A percentile compares a stretch with the other conserved stretches of the same genome.
phyloP scores from a whole-genome alignment of 768 basidiomycete genomes.

The Amyloporia xantha region DNA sequence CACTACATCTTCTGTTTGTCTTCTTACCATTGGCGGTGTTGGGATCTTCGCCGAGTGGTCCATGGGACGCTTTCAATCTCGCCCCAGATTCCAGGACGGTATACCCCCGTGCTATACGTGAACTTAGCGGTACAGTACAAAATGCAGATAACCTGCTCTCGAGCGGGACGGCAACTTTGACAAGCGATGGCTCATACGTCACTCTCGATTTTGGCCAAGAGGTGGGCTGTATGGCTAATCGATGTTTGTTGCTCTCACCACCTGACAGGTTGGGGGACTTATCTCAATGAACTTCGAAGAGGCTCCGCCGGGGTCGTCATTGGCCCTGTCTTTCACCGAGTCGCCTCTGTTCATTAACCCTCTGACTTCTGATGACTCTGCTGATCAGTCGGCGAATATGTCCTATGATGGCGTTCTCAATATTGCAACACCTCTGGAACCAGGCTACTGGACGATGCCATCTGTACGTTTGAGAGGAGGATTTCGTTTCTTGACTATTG shows the following conservation, averaged over 20 bases:
- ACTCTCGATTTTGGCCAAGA: constrained; percentile 52
- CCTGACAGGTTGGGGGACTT: constrained; percentile 44
- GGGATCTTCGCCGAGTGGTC: constrained; percentile 42
- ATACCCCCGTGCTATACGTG: constrained; percentile 35
- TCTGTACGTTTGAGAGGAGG: constrained; percentile 40
- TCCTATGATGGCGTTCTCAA: constrained; percentile 39
- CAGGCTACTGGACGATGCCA: constrained; percentile 45
- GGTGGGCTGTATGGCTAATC: constrained; percentile 24
- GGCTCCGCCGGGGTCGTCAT: constrained; percentile 25
- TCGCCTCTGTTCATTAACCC: constrained; percentile 50
- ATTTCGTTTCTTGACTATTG: constrained; percentile 47
- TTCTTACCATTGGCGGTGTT: no score
- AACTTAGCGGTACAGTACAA: constrained; percentile 29
- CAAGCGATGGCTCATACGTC: constrained; percentile 37
- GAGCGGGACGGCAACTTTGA: constrained; percentile 32
- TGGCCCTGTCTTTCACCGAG: constrained; percentile 53
- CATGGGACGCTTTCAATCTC: constrained; percentile 48
- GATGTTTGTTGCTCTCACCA: background rate
- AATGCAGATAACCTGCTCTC: constrained; percentile 29
- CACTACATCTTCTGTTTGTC: no score
- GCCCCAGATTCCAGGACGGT: constrained; percentile 43
- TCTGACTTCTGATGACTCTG: constrained; percentile 42
- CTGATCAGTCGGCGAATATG: constrained; percentile 29
- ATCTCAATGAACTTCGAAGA: constrained; percentile 41
- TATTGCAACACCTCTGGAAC: constrained; percentile 29